Evolutionary conservation across 2,329 filamentous ascomycete species (phyloP), one percentile per base, ranked within the genome.

Genomic region (Chaetomium sp.): DNA sequence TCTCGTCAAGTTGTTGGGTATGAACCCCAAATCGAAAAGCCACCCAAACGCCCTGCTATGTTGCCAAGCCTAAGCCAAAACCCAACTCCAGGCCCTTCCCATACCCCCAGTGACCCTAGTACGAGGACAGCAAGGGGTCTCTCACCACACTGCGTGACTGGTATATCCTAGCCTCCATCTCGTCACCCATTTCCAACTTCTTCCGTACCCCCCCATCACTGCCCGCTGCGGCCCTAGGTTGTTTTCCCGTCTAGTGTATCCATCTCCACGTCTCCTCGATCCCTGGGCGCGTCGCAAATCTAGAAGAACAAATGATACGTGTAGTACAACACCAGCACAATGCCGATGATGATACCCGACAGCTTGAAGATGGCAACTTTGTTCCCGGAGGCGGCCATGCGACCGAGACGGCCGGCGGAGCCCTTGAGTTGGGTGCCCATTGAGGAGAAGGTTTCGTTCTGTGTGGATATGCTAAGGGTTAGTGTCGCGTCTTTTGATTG

Each of bases 311-410:
- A 27, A 27, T 27, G 19, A 27, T 27, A 74, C 10, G 86, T 73
- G 68, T 91, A 91, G 72, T 89, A 97, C 41, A 96, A 67, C 55
- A 91, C 71, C 52, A 97, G 65, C 47, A 95, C 85, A 7, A 76
- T 72, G 6, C 74, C 90, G 44, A 92, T 79, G 32, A 95, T 79
- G 41, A 96, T 95, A 32, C 82, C 92, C 0, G 91, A 85, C 49
- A 99, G 77, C 72, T 96, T 96, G 59, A 99, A 72, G 41, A 97
- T 86, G 12, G 94, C 92, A 42, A 96, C 82, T 66, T 90, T 92
- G 73, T 96, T 95, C 50, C 94, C 94, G 53, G 86, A 84, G 51
- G 86, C 86, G 46, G 94, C 94, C 91, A 97, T 97, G 59, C 91
- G 85, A 27, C 87, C 89, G 47, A 99, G 74, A 10, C 94, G 82